Evolutionary conservation across 2,329 filamentous ascomycete genomes (phyloP).

Genomic region (Teratosphaeria zuluensis): DNA sequence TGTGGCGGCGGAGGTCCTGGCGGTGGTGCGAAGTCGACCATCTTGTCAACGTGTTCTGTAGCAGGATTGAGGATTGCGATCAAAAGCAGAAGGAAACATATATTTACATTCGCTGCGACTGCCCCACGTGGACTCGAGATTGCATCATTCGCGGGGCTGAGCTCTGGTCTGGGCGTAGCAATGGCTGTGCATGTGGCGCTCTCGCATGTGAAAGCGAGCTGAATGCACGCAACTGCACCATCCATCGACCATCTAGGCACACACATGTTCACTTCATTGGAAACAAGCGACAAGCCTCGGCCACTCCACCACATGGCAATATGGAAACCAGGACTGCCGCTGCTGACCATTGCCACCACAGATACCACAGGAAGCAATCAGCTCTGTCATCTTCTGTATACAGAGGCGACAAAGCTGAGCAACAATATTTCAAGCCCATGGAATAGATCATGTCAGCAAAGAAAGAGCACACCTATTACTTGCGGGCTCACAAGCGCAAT

Average conservation of each 20-base stretch:
- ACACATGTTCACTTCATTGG: too few species aligned
- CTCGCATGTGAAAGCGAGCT: not conserved
- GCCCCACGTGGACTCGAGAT: not conserved
- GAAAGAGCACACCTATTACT: too few species aligned
- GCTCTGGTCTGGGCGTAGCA: not conserved
- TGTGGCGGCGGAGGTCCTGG: conserved; percentile 22
- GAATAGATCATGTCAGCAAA: too few species aligned
- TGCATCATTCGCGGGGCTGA: not conserved
- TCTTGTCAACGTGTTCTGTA: conserved; percentile 1
- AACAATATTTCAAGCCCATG: too few species aligned
- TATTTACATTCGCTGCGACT: not conserved
- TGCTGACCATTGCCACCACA: too few species aligned
- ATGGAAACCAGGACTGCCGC: too few species aligned
- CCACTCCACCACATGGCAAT: too few species aligned
- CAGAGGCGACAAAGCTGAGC: too few species aligned
- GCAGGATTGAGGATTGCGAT: not conserved
- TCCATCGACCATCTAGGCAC: not conserved
- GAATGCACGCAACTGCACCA: not conserved
- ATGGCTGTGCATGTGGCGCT: not conserved
- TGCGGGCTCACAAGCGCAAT: too few species aligned
- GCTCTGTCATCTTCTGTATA: too few species aligned
- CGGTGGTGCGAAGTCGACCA: conserved; percentile 26
- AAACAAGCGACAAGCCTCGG: too few species aligned
- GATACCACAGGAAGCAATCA: too few species aligned
- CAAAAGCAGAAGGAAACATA: not conserved